Percentiles rank a stretch among this genome's conserved stretches.
These are phyloP conservation scores for Malus orientalis DNA, from an alignment of 306 rosid species.

Conservation along the genomic window DNA sequence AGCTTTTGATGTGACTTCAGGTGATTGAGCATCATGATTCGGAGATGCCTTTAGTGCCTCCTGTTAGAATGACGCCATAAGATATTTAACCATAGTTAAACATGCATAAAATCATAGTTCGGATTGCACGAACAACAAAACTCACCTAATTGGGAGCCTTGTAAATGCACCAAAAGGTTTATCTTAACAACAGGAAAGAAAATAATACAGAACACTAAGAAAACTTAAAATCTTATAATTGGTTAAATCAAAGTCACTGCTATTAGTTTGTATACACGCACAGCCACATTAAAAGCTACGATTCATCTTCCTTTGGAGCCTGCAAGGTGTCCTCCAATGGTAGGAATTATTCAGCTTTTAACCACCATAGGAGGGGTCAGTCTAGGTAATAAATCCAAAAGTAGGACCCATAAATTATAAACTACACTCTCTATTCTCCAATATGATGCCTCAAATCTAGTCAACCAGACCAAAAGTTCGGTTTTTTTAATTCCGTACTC, in stretches of 20 bases:
- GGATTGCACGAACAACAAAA: not conserved
- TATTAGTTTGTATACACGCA: not conserved
- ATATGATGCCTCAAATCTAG: not conserved
- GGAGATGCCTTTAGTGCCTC: conserved; percentile 62
- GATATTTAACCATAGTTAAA: conserved; percentile 8
- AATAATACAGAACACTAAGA: not conserved
- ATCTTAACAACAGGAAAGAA: not conserved
- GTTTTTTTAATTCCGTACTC: not conserved
- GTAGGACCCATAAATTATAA: not conserved
- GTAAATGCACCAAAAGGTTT: not conserved
- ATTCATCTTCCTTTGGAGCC: not conserved
- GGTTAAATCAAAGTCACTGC: not conserved
- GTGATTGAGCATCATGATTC: conserved; percentile 45
- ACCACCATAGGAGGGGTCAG: not conserved
- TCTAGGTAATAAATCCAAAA: not conserved
- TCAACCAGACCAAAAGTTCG: not conserved
- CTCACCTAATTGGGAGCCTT: not conserved
- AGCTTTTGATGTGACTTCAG: conserved; percentile 58
- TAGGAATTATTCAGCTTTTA: not conserved
- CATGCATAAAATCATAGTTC: not conserved
- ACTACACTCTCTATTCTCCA: not conserved
- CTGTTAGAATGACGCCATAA: conserved; percentile 30
- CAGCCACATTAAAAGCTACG: not conserved
- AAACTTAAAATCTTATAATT: not conserved
- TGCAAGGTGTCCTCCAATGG: not conserved